Evolutionary conservation across 1,139 yeast species (phyloP), one percentile per base, ranked within the genome.

Genomic region (Zygosaccharomyces sapae): DNA sequence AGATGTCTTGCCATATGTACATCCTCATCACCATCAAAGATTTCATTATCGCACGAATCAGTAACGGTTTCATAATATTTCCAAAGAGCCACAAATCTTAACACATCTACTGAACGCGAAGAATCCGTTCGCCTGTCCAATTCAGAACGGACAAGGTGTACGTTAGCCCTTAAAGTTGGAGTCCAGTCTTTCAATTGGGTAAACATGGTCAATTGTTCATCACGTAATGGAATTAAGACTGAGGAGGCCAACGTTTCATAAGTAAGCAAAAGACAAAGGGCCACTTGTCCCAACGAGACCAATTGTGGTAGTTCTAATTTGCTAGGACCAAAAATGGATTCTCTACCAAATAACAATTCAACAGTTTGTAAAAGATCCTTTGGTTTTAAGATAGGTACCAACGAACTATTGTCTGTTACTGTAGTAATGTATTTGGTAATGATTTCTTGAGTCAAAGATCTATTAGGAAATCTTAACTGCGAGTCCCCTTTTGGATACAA

Each of bases 11-110:
- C 63, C 40, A 56, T 41, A 37, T 58, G 56, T 13, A 61, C 50
- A 45, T 62, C 66, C 46, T 59, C 65, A 43, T 61, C 62, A 22
- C 50, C 54, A 45, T 58, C 62, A 24, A 53, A 43, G n/a, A 50
- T 38, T 27, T 48, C 47, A 27, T 46, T 49, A 34, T 56, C 47
- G n/a, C 50, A 44, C 5, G 49, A 38, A 13, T 48, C 46, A 3
- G 58, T 50, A 8, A 61, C 48, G 4, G 56, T 44, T 36, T 55
- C 51, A 42, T 55, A 60, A 36, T 51, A 55, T 46, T 61, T 61
- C 50, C 51, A 46, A 20, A 59, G 42, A 5, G 63, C 53, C 19
- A 57, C 44, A 29, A 56, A 58, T 35, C 48, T 50, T 24, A 60
- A 41, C 19, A 52, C 49, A 36, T 57, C 58, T 5, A 55, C 36